A percentile compares a stretch with the other conserved stretches of the same genome.
Conservation (phyloP, 257 asterid genomes). For the Ophiorrhiza pumila region DNA sequence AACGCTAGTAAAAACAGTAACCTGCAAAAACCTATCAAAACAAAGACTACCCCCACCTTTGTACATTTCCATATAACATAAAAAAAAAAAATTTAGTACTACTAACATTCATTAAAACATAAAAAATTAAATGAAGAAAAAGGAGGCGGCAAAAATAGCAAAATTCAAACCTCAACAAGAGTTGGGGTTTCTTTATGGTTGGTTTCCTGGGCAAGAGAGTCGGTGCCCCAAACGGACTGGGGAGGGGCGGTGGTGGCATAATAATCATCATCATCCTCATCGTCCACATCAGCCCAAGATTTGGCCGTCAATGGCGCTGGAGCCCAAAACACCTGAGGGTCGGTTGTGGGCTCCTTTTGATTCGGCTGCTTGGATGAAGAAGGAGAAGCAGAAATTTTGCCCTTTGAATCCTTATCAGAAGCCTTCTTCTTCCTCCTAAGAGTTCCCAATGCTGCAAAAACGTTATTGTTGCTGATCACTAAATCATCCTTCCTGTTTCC, state of each 20-base stretch:
- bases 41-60: not conserved
- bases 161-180: constrained; percentile 52
- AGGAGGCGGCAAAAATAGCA: not conserved
- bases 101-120: not conserved
- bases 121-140: not conserved
- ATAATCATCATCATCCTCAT: constrained; percentile 91
- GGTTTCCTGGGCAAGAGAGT: constrained; percentile 31
- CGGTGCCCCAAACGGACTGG: constrained; percentile 54
- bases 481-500: constrained; percentile 78
- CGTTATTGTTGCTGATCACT: constrained; percentile 68
- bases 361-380: constrained; percentile 20
- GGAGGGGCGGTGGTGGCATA: constrained; percentile 95
- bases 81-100: not conserved
- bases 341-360: constrained; percentile 31
- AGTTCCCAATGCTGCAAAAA: constrained; percentile 85
- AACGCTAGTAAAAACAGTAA: not conserved
- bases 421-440: constrained; percentile 84
- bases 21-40: not conserved
- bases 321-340: constrained; percentile 72
- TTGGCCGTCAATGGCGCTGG: constrained; percentile 80
- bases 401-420: constrained; percentile 60
- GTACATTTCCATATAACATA: not conserved
- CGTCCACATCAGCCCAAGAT: constrained; percentile 97
- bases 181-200: constrained; percentile 29
- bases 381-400: constrained; percentile 34